phyloP scores from a whole-genome alignment of 805 yeast species.

The Blastobotrys americana region DNA sequence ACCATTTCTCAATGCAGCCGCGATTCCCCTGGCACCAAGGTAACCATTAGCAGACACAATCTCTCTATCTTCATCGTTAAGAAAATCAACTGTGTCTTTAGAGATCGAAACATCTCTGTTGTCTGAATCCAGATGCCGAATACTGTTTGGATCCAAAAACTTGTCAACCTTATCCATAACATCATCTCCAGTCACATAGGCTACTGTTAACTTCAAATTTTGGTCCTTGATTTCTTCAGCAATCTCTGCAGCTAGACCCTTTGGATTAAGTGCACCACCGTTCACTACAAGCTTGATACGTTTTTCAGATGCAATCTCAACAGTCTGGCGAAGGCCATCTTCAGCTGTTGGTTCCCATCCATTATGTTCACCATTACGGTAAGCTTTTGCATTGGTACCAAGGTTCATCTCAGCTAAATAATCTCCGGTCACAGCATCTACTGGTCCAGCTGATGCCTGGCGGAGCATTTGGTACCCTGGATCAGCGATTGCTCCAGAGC shows the following conservation, averaged over 20 bases:
- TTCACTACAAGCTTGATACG: slow-evolving; percentile 19
- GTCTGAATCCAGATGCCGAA: slow-evolving; percentile 12
- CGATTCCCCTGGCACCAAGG: slow-evolving; percentile 20
- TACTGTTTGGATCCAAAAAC: slow-evolving; percentile 8
- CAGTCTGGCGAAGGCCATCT: slow-evolving; percentile 1
- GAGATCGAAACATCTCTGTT: slow-evolving; percentile 6
- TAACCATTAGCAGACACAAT: slow-evolving; percentile 15
- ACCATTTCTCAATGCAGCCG: slow-evolving; percentile 18
- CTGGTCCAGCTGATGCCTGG: slow-evolving; percentile 6
- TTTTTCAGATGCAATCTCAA: slow-evolving; percentile 6
- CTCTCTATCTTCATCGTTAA: slow-evolving; percentile 3
- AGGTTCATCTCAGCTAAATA: slow-evolving; percentile 16
- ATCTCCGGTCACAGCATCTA: slow-evolving; percentile 18
- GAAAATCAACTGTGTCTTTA: neutral
- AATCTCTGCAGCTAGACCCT: slow-evolving; percentile 17
- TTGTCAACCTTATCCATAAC: slow-evolving; percentile 10
- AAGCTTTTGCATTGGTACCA: slow-evolving; percentile 5
- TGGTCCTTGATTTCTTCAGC: slow-evolving; percentile 6
- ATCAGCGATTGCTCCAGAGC: slow-evolving; percentile 5
- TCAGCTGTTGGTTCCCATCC: slow-evolving; percentile 4
- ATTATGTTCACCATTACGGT: neutral
- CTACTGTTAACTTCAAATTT: slow-evolving; percentile 15
- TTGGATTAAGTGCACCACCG: slow-evolving; percentile 23
- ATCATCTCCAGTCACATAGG: slow-evolving; percentile 21
- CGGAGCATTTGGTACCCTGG: slow-evolving; percentile 4